phyloP scores from a whole-genome alignment of 768 basidiomycete species.

The Cystobasidium onofrii region DNA sequence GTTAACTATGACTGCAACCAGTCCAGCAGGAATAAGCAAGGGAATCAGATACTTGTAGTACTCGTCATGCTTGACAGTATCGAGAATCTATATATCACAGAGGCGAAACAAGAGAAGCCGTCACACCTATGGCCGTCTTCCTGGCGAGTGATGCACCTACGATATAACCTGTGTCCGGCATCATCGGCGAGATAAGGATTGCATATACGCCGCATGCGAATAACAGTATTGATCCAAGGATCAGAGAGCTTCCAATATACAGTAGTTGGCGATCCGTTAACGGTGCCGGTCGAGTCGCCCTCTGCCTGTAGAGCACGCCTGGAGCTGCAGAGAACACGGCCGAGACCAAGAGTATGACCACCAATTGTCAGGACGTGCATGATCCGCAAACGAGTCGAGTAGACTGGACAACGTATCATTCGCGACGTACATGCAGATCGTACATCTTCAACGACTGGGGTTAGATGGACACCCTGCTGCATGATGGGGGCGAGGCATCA shows the following conservation, averaged over 20 bases:
- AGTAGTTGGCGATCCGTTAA: background rate
- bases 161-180: conserved; percentile 2
- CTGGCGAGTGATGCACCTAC: background rate
- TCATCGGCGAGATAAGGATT: conserved; percentile 17
- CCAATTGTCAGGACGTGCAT: no score
- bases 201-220: conserved; percentile 1
- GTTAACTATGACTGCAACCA: conserved; percentile 33
- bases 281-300: conserved; percentile 8
- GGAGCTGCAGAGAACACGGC: background rate
- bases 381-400: no score
- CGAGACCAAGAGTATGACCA: no score
- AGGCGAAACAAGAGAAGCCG: background rate
- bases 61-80: conserved; percentile 18
- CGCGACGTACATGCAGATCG: background rate
- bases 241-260: background rate
- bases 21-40: conserved; percentile 18
- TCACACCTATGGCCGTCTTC: background rate
- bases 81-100: background rate
- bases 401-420: no score
- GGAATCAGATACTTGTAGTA: conserved; percentile 28
- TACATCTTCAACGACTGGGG: background rate
- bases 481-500: background rate
- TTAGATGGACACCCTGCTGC: background rate
- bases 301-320: background rate
- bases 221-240: conserved; percentile 4